These are phyloP conservation scores for Flaveria linearis DNA, from an alignment of 129 eudicot species.

Conservation along the genomic window DNA sequence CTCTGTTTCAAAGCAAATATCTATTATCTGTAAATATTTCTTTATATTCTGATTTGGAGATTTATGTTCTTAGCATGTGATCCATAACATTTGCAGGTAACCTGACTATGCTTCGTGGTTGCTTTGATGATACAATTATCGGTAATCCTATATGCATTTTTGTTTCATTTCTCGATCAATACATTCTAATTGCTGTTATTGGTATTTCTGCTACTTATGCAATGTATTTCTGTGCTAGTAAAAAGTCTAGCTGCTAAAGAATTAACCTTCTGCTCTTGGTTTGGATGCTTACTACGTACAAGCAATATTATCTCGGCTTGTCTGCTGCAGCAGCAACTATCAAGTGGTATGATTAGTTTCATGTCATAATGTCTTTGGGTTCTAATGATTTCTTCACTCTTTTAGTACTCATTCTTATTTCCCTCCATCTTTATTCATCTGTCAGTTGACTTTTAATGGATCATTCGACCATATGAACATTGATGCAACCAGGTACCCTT, in stretches of 20 bases:
- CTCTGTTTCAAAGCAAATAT: no score
- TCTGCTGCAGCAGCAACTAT: conserved; percentile 97
- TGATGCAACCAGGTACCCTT: conserved; percentile 86
- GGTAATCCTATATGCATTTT: conserved; percentile 41
- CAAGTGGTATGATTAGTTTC: conserved; percentile 59
- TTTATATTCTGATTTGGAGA: no score
- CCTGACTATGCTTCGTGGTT: conserved; percentile 63
- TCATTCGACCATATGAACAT: conserved; percentile 97
- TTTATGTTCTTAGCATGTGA: no score
- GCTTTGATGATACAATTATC: conserved; percentile 79
- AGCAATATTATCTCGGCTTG: conserved; percentile 94
- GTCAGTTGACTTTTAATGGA: conserved; percentile 97
- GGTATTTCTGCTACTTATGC: conserved; percentile 30
- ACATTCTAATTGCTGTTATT: not conserved
- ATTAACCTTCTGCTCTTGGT: conserved; percentile 84
- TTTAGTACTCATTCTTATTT: conserved; percentile 11
- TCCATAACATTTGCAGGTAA: conserved; percentile 42
- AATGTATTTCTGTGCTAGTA: conserved; percentile 45
- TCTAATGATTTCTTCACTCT: not conserved
- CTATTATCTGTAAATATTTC: no score
- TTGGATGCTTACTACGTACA: conserved; percentile 83
- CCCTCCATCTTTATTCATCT: conserved; percentile 17
- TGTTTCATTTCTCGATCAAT: not conserved
- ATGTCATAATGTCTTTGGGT: not conserved
- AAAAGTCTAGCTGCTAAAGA: conserved; percentile 85